Base-by-base conservation (phyloP, 106 monocot species). In the Agapanthus africanus region DNA sequence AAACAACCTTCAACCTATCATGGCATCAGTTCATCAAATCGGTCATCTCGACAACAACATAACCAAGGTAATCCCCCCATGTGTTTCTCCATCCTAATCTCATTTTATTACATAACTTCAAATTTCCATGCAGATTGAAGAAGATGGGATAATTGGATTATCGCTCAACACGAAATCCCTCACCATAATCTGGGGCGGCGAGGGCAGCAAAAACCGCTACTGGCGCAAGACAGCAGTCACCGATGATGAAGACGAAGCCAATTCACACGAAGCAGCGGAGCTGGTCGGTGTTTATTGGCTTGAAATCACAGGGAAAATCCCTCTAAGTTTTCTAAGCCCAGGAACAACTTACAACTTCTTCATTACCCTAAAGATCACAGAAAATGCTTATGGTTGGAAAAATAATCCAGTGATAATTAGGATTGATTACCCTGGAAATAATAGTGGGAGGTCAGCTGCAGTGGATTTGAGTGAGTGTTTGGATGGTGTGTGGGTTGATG, bases 261-360 rank as follows among this genome's bases (percentile, higher is more conserved):
- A 11, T 41, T 32, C 30, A 40, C 26, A n/a, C n/a, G n/a, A n/a
- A n/a, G n/a, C n/a, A n/a, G 60, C 61, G 30, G 61, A 71, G 60
- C 71, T 71, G 16, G 4, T 61, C 11, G 71, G 59, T 11, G 71
- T 61, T 11, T 71, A 61, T 32, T 71, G 71, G 71, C 71, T 71
- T 14, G 71, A 71, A n/a, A 7, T 71, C 42, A 60, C 41, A 11
- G 71, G 60, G n/a, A 71, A 71, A 11, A 30, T 71, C 41, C 71
- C 71, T 31, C 59, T 44, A 4, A 28, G 23, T 71, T 44, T 71
- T 4, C 44, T 71, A 31, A 61, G 41, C 31, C 60, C 71, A 41
- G 59, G 38, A 27, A 71, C 71, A n/a, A 63, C 41, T 46, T 72
- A 63, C 33, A 33, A 4, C 8, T 63, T 72, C 23, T 47, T 37